Percentiles rank a stretch among this genome's conserved stretches.
Evolutionary conservation across 176 grass and related monocot genomes (phyloP).

Genomic region (Avena insularis): DNA sequence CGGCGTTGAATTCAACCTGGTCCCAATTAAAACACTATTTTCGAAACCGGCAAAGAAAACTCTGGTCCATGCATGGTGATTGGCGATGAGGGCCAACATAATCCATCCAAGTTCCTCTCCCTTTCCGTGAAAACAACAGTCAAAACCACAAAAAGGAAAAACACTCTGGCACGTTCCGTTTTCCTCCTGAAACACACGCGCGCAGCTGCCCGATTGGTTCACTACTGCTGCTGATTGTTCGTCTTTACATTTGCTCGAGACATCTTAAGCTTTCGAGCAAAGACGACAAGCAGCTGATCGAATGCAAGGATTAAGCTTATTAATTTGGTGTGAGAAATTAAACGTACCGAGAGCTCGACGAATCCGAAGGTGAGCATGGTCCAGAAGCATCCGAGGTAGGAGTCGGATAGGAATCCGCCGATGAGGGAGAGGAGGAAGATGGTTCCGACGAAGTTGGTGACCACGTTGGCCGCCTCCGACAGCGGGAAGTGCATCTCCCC

Average conservation of each 20-base stretch:
- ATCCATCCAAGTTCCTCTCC: neutral
- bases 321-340: too few relatives aligned
- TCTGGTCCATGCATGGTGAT: conserved; percentile 44
- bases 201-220: neutral
- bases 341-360: conserved; percentile 87
- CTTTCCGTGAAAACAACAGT: conserved; percentile 29
- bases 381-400: conserved; percentile 97
- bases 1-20: conserved; percentile 53
- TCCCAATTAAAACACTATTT: conserved; percentile 23
- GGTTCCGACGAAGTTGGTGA: conserved; percentile 95
- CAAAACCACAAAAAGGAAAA: conserved; percentile 7
- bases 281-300: neutral
- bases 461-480: conserved; percentile 87
- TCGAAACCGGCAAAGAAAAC: conserved; percentile 22
- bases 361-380: conserved; percentile 97
- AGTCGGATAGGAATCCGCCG: conserved; percentile 93
- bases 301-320: too few relatives aligned
- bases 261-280: neutral
- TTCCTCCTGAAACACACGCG: neutral
- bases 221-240: neutral
- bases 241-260: neutral
- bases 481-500: conserved; percentile 95
- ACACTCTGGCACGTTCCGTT: neutral
- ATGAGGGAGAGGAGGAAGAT: conserved; percentile 87
- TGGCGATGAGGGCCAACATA: conserved; percentile 17